phyloP scores from a whole-genome alignment of 148 eudicot genomes.

The Nepenthes gracilis region DNA sequence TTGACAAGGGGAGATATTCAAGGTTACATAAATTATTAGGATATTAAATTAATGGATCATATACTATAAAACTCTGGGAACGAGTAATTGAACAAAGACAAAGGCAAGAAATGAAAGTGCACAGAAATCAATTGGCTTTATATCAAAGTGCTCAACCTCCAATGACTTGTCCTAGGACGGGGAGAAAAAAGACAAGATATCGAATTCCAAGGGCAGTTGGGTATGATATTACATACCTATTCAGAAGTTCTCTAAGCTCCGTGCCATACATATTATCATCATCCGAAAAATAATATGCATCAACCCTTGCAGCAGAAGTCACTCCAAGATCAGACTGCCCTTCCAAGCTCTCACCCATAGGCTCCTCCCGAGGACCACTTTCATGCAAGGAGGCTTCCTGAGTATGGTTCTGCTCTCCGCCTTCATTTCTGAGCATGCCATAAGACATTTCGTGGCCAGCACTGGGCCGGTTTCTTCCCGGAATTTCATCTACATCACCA shows the following conservation, averaged over 20 bases:
- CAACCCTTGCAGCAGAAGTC: constrained; percentile 35
- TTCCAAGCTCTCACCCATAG: constrained; percentile 34
- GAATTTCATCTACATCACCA: constrained; percentile 19
- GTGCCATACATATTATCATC: constrained; percentile 47
- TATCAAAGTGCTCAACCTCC: no score
- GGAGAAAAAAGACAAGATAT: no score
- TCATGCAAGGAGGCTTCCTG: constrained; percentile 45
- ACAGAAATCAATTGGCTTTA: no score
- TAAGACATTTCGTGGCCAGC: constrained; percentile 22
- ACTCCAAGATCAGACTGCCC: constrained; percentile 32
- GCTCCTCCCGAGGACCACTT: constrained; percentile 31
- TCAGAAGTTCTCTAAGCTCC: constrained; percentile 70
- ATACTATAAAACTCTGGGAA: no score
- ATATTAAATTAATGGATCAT: no score
- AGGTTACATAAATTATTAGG: no score
- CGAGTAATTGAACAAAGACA: no score
- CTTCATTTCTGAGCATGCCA: constrained; percentile 22
- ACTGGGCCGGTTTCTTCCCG: constrained; percentile 13
- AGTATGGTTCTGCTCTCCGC: constrained; percentile 22
- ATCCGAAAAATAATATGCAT: constrained; percentile 40
- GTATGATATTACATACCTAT: constrained; percentile 39
- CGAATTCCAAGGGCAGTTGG: background rate
- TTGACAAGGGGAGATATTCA: no score
- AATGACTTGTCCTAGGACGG: background rate
- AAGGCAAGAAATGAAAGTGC: no score